Percentiles rank a stretch among this genome's conserved stretches.
Evolutionary conservation across 129 eudicot species (phyloP).

Genomic region (Lactuca sativa): DNA sequence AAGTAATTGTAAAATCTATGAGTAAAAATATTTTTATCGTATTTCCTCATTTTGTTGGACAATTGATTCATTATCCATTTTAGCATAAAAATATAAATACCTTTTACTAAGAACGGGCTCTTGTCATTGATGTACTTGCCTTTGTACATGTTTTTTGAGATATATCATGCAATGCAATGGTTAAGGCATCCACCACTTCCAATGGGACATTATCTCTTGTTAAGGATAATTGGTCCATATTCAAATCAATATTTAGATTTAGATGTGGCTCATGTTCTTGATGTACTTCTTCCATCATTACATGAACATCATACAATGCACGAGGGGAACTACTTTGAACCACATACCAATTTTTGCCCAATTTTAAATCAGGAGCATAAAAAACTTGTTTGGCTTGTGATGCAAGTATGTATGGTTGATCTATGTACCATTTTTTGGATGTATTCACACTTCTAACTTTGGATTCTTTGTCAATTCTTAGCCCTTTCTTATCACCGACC

Average conservation of each 20-base stretch:
- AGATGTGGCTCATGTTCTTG: background rate
- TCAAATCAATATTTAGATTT: background rate
- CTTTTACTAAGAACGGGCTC: no score
- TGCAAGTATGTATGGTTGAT: conserved; percentile 2
- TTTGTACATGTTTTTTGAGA: no score
- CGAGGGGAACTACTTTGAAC: conserved; percentile 1
- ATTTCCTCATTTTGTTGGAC: no score
- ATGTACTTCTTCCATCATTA: background rate
- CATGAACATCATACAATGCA: background rate
- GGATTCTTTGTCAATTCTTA: conserved; percentile 9
- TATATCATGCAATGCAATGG: background rate
- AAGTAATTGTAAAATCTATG: no score
- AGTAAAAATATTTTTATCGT: no score
- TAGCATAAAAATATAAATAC: no score
- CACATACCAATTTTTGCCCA: conserved; percentile 1
- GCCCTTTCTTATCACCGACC: conserved; percentile 1
- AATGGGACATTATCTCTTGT: conserved; percentile 1
- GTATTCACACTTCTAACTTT: background rate
- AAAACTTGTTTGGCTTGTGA: conserved; percentile 6
- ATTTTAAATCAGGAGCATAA: background rate
- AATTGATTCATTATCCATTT: no score
- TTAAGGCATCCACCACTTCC: background rate
- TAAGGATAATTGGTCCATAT: background rate
- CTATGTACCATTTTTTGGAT: background rate
- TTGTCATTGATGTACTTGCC: no score